Conservation (phyloP, 2,329 filamentous ascomycete species). For the Penicillium griseofulvum region DNA sequence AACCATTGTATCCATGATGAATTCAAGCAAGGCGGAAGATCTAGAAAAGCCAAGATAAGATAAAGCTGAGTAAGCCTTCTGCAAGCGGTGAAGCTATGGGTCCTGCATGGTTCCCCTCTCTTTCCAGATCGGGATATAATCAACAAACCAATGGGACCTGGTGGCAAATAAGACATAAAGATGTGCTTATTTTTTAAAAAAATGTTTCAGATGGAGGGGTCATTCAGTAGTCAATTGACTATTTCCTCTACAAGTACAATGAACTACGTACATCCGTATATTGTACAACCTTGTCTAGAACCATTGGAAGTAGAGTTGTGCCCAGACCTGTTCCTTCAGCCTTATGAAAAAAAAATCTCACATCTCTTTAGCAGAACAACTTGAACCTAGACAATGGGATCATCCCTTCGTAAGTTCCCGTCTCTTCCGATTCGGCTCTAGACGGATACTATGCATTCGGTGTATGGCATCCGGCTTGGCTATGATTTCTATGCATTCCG, state of each 20-base stretch:
- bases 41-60: constrained; percentile 11
- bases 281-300: not conserved
- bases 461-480: constrained; percentile 27
- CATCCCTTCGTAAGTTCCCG: constrained; percentile 23
- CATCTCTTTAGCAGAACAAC: constrained; percentile 9
- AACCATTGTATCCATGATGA: constrained; percentile 22
- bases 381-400: constrained; percentile 15
- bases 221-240: not conserved
- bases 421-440: constrained; percentile 22
- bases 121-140: not conserved
- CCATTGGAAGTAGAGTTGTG: not conserved
- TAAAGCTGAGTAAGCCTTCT: constrained; percentile 8
- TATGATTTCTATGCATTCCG: constrained; percentile 21
- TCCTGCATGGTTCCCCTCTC: not conserved
- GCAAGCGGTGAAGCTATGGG: not conserved
- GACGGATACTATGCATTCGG: constrained; percentile 21
- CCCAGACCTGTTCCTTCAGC: not conserved
- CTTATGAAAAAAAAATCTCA: not conserved
- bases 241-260: too few relatives aligned
- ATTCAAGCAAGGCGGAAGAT: not conserved
- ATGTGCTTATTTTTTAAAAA: not conserved
- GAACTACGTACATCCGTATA: not conserved
- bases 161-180: not conserved
- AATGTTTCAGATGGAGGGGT: constrained; percentile 2
- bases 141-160: not conserved